Conservation (phyloP, 352 stramenopile species). For the Phytopythium kandeliae region DNA sequence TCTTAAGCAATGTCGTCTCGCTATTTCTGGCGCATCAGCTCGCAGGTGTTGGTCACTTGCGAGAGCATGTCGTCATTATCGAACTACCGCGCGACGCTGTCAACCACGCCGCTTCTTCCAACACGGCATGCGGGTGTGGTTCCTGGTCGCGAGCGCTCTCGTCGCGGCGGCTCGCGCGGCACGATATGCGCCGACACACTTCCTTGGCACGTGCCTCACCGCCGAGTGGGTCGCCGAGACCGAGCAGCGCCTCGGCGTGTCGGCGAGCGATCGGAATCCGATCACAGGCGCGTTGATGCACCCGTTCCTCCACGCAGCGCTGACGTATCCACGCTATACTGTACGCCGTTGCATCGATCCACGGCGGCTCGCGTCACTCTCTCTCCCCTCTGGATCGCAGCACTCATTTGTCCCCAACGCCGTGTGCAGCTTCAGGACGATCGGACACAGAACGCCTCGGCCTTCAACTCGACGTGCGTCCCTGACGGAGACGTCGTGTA, state of each 20-base stretch:
- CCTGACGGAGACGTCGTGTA: slow-evolving; percentile 18
- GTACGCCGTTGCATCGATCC: too few species aligned
- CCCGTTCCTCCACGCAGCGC: slow-evolving; percentile 21
- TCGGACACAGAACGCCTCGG: slow-evolving; percentile 13
- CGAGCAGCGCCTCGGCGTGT: slow-evolving; percentile 4
- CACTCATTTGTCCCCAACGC: neutral
- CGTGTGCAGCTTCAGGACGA: slow-evolving; percentile 15
- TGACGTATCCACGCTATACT: slow-evolving; percentile 11
- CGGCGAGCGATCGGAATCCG: slow-evolving; percentile 5
- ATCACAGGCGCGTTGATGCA: slow-evolving; percentile 10
- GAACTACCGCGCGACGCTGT: too few species aligned
- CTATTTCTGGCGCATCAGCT: too few species aligned
- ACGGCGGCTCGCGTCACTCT: neutral
- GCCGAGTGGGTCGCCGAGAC: slow-evolving; percentile 21
- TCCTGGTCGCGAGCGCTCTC: neutral
- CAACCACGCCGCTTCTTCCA: too few species aligned
- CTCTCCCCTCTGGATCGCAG: too few species aligned
- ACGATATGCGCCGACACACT: slow-evolving; percentile 27
- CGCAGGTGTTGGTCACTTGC: too few species aligned
- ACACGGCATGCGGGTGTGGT: neutral
- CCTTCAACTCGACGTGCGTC: slow-evolving; percentile 26
- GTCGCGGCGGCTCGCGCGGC: neutral
- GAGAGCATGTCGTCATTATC: too few species aligned
- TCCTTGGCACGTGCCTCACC: slow-evolving; percentile 28
- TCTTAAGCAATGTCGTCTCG: too few species aligned